Evolutionary conservation across 768 basidiomycete species (phyloP), one percentile per base, ranked within the genome.

Genomic region (Hygrophorus pudorinus): DNA sequence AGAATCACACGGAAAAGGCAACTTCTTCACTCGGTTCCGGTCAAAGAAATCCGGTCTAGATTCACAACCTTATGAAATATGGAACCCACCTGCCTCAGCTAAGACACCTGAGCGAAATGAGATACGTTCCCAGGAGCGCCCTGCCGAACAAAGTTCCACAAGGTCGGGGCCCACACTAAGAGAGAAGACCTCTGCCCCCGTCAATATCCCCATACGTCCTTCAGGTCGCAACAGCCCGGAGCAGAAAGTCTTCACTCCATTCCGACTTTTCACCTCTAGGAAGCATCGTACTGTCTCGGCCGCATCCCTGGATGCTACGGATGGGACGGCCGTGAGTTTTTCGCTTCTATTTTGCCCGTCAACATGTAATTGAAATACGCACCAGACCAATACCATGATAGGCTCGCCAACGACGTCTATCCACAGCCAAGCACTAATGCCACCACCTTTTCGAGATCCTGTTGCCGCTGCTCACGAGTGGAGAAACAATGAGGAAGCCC

Each of bases 241-340:
- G 14, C 60, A 71, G 27, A 73, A 69, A 42, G 66, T 76, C 16
- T 78, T 79, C 52, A 72, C 72, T 13, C 75, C 82, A 0, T 82
- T 85, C 60, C 75, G 76, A 35, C 71, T 84, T 53, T 51, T 85
- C 50, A 65, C 64, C 17, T 67, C 67, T 31, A 79, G 73, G 55
- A 69, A 75, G 53, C 70, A 79, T 56, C 75, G 79, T 27, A 79
- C 81, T 5, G 66, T 88, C 33, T 88, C 86, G 12, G 71, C 75
- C 30, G 79, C 78, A 28, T 89, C 86, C 33, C 66, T 84, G 27
- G 86, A 89, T 57, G 86, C 84, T 18, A 73, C 78, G 51, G 78
- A 87, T 54, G 86, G 86, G 30, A 85, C 84, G 44, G 80, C 81
- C 39, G 86, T 88, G 59, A 61, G 82, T 58, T n/a, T 58, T n/a